Base-by-base conservation (phyloP, 2,329 filamentous ascomycete species). In the Botrytis medusae region DNA sequence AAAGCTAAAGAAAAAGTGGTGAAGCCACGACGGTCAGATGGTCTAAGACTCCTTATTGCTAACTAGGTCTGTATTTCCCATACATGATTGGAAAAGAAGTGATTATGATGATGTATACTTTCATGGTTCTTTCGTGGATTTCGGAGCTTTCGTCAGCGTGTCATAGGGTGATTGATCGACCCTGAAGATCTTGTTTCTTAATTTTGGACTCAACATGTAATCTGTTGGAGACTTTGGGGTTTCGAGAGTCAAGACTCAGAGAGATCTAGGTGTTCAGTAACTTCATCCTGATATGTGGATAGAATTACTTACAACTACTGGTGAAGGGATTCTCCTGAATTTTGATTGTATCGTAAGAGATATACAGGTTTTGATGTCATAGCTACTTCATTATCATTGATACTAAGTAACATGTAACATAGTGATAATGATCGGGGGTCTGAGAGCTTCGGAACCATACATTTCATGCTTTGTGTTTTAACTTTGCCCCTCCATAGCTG, bases 151-250 rank as follows among this genome's bases (percentile, higher is more conserved):
- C 64, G 51, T 18, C 51, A 29, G 51, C 64, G 64, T 57, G 64
- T 57, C 48, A 68, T 57, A 29, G 34, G 54, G 34, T 68, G 64
- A 54, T 72, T 72, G 44, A 72, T 54, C 46, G 60, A 54, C 69
- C 44, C 29, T 51, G 40, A 64, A 46, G 69, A 63, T 63, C 69
- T 46, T 6, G 16, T 64, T n/a, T 37, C 48, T 40, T 10, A 54
- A 10, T 68, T 68, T 20, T 68, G 64, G 44, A 54, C 29, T 61
- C 16, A 32, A 4, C 37, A 54, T 42, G 37, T 29, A 25, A 25
- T 29, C 1, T 54, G 14, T 54, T 29, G 6, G 51, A 54, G 51
- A 29, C 51, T 54, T 54, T 29, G 51, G n/a, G 14, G 14, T 29
- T 54, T 54, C n/a, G n/a, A 54, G 48, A 25, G 22, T 25, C 46